These are phyloP conservation scores for Chrysopogon serrulatus DNA, from an alignment of 176 grass and related monocot species.

Conservation along the genomic window DNA sequence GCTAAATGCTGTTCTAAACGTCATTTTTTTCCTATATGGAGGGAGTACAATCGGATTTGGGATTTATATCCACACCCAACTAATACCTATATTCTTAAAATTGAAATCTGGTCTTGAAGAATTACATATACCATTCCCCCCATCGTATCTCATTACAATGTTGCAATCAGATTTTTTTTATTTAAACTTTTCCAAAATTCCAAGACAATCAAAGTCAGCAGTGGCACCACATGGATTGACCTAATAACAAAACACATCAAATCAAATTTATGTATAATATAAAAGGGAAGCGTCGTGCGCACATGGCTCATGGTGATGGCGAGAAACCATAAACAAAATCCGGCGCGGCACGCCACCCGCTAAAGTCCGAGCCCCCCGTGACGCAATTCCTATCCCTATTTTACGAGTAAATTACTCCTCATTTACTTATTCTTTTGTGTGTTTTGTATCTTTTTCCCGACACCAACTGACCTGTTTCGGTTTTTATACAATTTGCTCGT, in stretches of 20 bases:
- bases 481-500: not conserved
- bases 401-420: too few relatives aligned
- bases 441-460: not conserved
- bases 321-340: slow-evolving; percentile 21
- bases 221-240: not conserved
- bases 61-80: too few relatives aligned
- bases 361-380: slow-evolving; percentile 22
- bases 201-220: not conserved
- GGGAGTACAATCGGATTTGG: too few relatives aligned
- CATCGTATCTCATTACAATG: too few relatives aligned
- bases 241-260: not conserved
- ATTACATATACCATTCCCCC: too few relatives aligned
- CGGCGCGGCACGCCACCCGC: not conserved
- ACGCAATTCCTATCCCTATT: not conserved
- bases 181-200: not conserved
- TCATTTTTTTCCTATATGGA: too few relatives aligned
- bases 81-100: too few relatives aligned
- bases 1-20: too few relatives aligned
- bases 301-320: slow-evolving; percentile 30
- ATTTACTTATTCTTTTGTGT: too few relatives aligned
- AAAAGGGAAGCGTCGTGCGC: not conserved
- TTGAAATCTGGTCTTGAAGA: not conserved
- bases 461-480: not conserved
- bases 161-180: too few relatives aligned
- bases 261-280: not conserved